phyloP scores from a whole-genome alignment of 2,329 filamentous ascomycete species.

The Trichoderma afroharzianum region DNA sequence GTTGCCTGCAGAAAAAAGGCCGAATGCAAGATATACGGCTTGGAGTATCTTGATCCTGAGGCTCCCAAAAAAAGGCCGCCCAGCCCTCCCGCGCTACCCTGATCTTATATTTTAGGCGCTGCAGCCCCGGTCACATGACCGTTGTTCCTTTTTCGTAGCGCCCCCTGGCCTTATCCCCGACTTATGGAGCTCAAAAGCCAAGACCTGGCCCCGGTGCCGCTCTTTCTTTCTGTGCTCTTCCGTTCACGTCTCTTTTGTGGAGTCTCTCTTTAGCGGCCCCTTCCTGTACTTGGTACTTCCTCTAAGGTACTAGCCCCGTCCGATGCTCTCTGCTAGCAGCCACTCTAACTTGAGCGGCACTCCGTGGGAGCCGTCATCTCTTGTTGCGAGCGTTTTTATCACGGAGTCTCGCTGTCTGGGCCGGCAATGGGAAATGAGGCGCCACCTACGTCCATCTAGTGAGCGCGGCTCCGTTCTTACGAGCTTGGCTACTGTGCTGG shows the following conservation, averaged over 20 bases:
- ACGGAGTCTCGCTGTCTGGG: background rate
- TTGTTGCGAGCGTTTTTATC: background rate
- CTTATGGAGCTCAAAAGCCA: background rate
- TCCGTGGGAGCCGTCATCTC: background rate
- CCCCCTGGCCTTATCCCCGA: background rate
- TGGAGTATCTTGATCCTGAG: constrained; percentile 13
- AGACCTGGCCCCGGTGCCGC: background rate
- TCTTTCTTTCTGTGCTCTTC: background rate
- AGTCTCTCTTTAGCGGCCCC: background rate
- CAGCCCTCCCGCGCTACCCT: background rate
- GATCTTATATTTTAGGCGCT: constrained; percentile 8
- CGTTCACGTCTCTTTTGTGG: background rate
- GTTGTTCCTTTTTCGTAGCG: background rate
- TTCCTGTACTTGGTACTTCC: background rate
- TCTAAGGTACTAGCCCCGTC: background rate
- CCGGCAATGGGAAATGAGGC: background rate
- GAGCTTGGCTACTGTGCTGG: background rate
- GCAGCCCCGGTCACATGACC: constrained; percentile 12
- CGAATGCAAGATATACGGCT: constrained; percentile 19
- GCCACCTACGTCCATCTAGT: background rate
- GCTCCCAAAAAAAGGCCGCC: background rate
- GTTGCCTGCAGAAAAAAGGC: constrained; percentile 15
- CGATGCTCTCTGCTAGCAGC: background rate
- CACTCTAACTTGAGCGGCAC: background rate
- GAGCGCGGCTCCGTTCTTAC: background rate